Base-by-base conservation (phyloP, 192 early-diverging fungal species). In the Coemansia sp. region DNA sequence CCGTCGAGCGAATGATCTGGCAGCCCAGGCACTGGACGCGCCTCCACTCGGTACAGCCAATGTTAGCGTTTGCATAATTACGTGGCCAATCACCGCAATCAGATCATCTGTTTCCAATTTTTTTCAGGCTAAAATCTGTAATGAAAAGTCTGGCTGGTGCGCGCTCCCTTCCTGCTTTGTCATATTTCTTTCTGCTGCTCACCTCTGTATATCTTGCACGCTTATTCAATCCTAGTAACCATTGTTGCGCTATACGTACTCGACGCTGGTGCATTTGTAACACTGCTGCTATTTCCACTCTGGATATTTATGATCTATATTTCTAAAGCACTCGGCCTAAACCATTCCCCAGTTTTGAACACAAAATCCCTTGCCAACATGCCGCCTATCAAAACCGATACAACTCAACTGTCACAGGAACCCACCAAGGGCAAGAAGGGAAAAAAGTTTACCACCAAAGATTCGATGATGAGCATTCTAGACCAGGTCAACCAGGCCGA, bases 401-500 rank as follows among this genome's bases (percentile, higher is more conserved):
- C 47, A 19, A 11, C 47, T 48, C 47, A 52, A 8, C 51, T 22
- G 51, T 22, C 51, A 16, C n/a, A 16, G 51, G 51, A 3, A 1
- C 51, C n/a, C 51, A 11, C 10, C 9, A 11, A 25, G 38, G 67
- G 60, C 55, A 70, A 69, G 38, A 71, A 63, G 27, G 68, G 74
- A 31, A 76, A 76, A 29, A 27, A 59, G 31, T 76, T 76, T 50
- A 29, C 70, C 2, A 72, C 70, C 21, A 61, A 60, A 59, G 62
- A 64, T 51, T 72, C 75, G 9, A 78, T 78, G 65, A 29, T 72
- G 62, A 51, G 29, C 61, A 78, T 78, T 17, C 57, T 78, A 25
- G 67, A 63, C 50, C 62, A 69, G 60, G 75, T 78, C 70, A 68
- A 49, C 61, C 57, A 72, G 47, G 70, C 45, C 31, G 75, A 78